A percentile compares a stretch with the other conserved stretches of the same genome.
phyloP scores from a whole-genome alignment of 306 rosid genomes.

The Dalbergia oliveri region DNA sequence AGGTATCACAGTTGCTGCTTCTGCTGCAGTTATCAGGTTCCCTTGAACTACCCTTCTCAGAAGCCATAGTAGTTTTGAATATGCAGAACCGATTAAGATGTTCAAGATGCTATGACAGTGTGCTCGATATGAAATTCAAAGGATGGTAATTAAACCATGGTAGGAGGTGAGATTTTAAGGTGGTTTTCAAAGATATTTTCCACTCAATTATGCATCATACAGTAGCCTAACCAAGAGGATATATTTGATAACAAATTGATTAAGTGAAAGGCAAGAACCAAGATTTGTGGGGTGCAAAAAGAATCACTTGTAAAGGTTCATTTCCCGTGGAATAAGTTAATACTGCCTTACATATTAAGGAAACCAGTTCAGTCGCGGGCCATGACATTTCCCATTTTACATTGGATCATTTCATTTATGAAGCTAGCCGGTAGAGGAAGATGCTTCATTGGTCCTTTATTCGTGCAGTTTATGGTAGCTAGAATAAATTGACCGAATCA shows the following conservation, averaged over 20 bases:
- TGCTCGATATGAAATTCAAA: constrained; percentile 15
- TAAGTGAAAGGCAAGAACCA: not conserved
- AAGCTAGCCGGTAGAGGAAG: not conserved
- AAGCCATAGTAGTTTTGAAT: constrained; percentile 47
- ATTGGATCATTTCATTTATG: not conserved
- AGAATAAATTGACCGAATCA: not conserved
- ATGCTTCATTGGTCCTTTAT: not conserved
- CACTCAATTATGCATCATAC: not conserved
- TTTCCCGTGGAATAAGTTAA: constrained; percentile 50
- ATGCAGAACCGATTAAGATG: constrained; percentile 8
- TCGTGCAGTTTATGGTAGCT: not conserved
- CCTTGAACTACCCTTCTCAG: constrained; percentile 45
- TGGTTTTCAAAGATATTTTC: constrained; percentile 16
- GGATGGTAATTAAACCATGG: constrained; percentile 17
- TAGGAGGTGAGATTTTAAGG: constrained; percentile 10
- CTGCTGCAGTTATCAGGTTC: constrained; percentile 44
- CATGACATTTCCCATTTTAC: not conserved
- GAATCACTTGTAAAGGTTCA: constrained; percentile 46
- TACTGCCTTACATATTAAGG: constrained; percentile 45
- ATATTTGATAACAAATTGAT: too few species aligned
- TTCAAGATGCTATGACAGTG: not conserved
- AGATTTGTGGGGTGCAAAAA: not conserved
- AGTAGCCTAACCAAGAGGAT: constrained; percentile 1
- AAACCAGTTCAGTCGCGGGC: not conserved
- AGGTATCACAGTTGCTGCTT: constrained; percentile 51